These are phyloP conservation scores for Chaetothyriales sp. DNA, from an alignment of 2,329 filamentous ascomycete genomes.

Conservation along the genomic window DNA sequence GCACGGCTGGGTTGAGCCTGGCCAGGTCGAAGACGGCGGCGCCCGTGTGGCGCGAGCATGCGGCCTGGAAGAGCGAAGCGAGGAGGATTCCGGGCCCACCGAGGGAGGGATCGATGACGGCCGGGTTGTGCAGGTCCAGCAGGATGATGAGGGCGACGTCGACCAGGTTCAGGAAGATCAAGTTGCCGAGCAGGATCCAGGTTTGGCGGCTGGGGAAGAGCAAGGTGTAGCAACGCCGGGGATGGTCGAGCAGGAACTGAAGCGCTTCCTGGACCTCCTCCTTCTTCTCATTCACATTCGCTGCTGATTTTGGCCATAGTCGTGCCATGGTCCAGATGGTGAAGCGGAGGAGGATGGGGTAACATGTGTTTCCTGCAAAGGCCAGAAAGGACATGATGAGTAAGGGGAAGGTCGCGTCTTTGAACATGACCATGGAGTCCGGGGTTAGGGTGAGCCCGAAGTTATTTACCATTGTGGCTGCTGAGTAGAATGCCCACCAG, in stretches of 20 bases:
- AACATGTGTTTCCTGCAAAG: conserved; percentile 29
- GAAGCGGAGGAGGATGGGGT: conserved; percentile 42
- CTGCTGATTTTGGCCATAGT: conserved; percentile 25
- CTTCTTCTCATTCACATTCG: conserved; percentile 21
- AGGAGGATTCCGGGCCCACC: conserved; percentile 36
- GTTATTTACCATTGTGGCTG: conserved; percentile 39
- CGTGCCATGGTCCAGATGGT: conserved; percentile 43
- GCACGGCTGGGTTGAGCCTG: conserved; percentile 36
- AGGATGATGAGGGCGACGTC: conserved; percentile 33
- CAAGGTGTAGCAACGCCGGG: conserved; percentile 46
- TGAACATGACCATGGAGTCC: conserved; percentile 31
- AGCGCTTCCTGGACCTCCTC: conserved; percentile 31
- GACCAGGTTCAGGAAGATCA: conserved; percentile 38
- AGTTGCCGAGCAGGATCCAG: conserved; percentile 39
- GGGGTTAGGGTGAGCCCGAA: conserved; percentile 41
- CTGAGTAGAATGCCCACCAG: conserved; percentile 33
- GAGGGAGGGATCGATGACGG: conserved; percentile 30
- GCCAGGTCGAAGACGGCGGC: conserved; percentile 36
- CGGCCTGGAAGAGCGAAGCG: conserved; percentile 45
- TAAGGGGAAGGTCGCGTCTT: conserved; percentile 21
- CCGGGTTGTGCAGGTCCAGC: conserved; percentile 34
- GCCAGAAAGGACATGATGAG: conserved; percentile 22
- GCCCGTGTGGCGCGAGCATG: conserved; percentile 35
- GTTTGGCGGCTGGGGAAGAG: conserved; percentile 47
- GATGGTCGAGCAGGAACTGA: conserved; percentile 46